These are phyloP conservation scores for Botryotinia narcissicola DNA, from an alignment of 2,329 filamentous ascomycete genomes.

Conservation along the genomic window DNA sequence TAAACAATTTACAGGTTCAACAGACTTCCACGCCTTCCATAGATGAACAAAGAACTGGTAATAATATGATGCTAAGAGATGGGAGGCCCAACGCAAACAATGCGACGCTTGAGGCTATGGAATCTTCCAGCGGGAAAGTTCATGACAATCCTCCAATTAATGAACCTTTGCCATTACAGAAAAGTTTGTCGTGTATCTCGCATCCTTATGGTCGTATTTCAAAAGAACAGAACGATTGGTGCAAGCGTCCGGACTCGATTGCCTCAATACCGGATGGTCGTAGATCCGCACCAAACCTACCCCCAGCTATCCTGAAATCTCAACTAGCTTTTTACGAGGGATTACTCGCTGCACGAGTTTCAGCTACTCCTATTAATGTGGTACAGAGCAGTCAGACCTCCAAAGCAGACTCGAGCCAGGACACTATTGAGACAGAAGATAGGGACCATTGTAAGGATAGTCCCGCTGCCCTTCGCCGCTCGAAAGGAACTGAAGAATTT, in stretches of 20 bases:
- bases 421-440: neutral
- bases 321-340: conserved; percentile 24
- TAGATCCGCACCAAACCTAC: conserved; percentile 41
- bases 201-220: conserved; percentile 47
- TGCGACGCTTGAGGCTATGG: neutral
- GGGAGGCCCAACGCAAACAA: neutral
- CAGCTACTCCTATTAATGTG: neutral
- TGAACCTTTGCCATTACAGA: conserved; percentile 27
- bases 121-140: neutral
- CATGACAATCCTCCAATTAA: neutral
- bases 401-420: neutral
- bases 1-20: neutral
- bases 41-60: neutral
- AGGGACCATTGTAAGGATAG: neutral
- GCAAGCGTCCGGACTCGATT: conserved; percentile 47
- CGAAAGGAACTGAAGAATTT: neutral
- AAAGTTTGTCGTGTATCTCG: conserved; percentile 38
- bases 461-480: neutral
- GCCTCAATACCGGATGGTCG: conserved; percentile 25
- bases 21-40: neutral
- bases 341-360: neutral
- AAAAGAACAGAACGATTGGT: conserved; percentile 48
- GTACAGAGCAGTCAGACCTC: neutral
- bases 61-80: neutral
- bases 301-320: conserved; percentile 35